Evolutionary conservation across 352 stramenopile species (phyloP).

Genomic region (Phytophthora agathidicida): DNA sequence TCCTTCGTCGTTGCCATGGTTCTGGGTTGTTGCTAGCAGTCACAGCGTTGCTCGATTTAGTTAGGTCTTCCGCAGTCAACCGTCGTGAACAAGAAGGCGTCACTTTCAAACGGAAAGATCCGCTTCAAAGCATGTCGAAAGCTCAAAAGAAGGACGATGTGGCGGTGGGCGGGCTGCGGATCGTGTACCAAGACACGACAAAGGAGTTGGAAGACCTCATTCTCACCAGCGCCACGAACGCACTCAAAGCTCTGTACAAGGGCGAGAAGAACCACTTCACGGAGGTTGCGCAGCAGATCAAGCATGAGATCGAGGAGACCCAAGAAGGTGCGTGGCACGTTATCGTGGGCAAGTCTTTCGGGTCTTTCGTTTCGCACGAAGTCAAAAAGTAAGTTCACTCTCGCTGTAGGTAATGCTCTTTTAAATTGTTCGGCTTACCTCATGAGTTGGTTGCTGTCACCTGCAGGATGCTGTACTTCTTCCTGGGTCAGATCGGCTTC

Average conservation of each 20-base stretch:
- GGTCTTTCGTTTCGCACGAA: conserved; percentile 86
- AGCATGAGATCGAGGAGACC: conserved; percentile 75
- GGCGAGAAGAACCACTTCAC: conserved; percentile 87
- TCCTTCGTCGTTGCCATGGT: conserved; percentile 14
- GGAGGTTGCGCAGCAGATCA: conserved; percentile 81
- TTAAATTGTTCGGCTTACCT: conserved; percentile 7
- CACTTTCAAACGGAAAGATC: conserved; percentile 16
- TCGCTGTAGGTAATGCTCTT: neutral
- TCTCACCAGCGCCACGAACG: conserved; percentile 74
- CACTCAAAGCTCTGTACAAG: conserved; percentile 84
- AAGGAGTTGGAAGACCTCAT: conserved; percentile 80
- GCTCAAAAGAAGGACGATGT: conserved; percentile 84
- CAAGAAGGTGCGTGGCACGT: conserved; percentile 81
- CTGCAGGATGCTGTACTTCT: conserved; percentile 83
- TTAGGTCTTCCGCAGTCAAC: conserved; percentile 7
- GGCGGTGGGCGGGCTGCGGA: conserved; percentile 59
- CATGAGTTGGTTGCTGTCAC: neutral
- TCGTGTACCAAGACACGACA: conserved; percentile 74
- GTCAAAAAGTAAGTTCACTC: conserved; percentile 69
- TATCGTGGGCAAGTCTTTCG: conserved; percentile 87
- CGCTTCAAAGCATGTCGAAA: conserved; percentile 60
- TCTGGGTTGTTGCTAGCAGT: neutral
- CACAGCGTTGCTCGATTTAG: conserved; percentile 17
- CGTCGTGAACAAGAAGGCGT: neutral
- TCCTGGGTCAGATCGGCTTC: conserved; percentile 81